These are phyloP conservation scores for Bolboschoenus planiculmis DNA, from an alignment of 176 grass and related monocot species.

Conservation along the genomic window DNA sequence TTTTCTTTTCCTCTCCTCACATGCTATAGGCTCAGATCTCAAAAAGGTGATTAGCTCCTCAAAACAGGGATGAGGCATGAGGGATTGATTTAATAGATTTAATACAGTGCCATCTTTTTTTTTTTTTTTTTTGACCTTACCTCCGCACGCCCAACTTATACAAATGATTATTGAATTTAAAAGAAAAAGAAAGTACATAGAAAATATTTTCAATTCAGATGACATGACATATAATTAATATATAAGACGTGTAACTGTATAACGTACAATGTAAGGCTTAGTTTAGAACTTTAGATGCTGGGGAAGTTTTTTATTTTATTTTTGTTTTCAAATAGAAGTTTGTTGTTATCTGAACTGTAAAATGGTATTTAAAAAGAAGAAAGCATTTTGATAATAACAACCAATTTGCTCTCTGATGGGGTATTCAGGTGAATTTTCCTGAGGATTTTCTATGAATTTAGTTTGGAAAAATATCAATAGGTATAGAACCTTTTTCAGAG, in stretches of 20 bases:
- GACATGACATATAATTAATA: neutral
- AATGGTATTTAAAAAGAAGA: too few relatives aligned
- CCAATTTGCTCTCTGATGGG: too few relatives aligned
- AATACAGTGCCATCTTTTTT: too few relatives aligned
- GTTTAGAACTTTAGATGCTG: neutral
- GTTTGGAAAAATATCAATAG: too few relatives aligned
- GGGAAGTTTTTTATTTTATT: neutral
- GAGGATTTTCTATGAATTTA: too few relatives aligned
- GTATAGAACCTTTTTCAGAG: too few relatives aligned
- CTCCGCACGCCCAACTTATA: neutral
- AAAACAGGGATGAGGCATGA: too few relatives aligned
- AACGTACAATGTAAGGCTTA: neutral
- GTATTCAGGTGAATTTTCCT: too few relatives aligned
- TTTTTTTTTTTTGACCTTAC: neutral
- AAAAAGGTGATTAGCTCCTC: conserved; percentile 10
- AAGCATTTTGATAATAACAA: too few relatives aligned
- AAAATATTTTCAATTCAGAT: neutral
- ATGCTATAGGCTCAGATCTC: conserved; percentile 6
- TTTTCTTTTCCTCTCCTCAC: neutral
- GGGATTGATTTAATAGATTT: neutral
- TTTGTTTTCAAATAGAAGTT: neutral
- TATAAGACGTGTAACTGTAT: neutral
- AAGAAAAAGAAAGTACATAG: neutral
- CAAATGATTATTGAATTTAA: neutral
- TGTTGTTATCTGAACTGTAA: neutral